A percentile compares a stretch with the other conserved stretches of the same genome.
These are phyloP conservation scores for Diaporthe australafricana DNA, from an alignment of 2,329 filamentous ascomycete genomes.

Conservation along the genomic window DNA sequence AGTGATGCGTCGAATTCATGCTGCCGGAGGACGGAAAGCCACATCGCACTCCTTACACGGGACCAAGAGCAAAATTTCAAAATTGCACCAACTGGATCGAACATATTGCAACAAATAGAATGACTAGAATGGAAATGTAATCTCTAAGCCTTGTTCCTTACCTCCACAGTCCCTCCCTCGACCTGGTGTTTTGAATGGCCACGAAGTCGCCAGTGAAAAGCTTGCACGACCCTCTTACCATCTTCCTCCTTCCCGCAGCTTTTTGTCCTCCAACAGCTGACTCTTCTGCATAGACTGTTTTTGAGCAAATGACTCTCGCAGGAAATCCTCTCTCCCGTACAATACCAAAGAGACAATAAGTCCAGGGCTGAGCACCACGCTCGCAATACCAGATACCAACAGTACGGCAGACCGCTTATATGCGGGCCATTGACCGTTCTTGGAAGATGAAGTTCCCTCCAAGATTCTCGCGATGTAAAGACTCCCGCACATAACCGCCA, in stretches of 20 bases:
- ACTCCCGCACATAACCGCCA: not conserved
- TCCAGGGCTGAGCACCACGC: not conserved
- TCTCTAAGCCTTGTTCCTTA: no score
- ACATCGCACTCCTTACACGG: not conserved
- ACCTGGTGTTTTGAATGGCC: no score
- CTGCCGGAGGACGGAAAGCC: no score
- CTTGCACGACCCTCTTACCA: not conserved
- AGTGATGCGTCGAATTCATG: no score
- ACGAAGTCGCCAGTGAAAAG: no score
- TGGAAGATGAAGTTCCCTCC: not conserved
- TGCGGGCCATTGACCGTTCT: not conserved
- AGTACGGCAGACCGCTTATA: not conserved
- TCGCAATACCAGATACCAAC: not conserved
- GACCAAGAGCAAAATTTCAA: no score
- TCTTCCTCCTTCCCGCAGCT: not conserved
- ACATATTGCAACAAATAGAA: not conserved
- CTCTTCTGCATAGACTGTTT: not conserved
- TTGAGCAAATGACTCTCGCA: not conserved
- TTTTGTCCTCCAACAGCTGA: not conserved
- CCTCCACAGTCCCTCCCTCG: no score
- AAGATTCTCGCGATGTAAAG: not conserved
- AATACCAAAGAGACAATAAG: not conserved
- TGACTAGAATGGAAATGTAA: not conserved
- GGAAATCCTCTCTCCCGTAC: not conserved
- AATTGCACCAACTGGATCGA: no score